Conservation (phyloP, 768 basidiomycete genomes). For the Tylopilus sp. region DNA sequence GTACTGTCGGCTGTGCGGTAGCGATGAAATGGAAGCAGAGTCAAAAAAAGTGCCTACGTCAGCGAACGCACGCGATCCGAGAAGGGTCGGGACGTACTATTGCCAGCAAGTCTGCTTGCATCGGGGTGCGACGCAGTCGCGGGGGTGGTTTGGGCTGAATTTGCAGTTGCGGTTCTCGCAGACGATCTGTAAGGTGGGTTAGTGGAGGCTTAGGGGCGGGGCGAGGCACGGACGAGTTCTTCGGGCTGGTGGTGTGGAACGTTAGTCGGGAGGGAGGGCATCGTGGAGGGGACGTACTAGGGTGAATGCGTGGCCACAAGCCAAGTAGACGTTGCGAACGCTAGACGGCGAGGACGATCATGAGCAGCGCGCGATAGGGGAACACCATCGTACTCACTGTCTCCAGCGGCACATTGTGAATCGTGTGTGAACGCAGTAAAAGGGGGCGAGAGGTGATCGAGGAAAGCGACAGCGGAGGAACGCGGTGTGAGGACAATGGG, state of each 20-base stretch:
- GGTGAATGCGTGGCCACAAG: slow-evolving; percentile 46
- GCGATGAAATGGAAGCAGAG: slow-evolving; percentile 3
- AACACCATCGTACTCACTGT: slow-evolving; percentile 39
- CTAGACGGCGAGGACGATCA: slow-evolving; percentile 19
- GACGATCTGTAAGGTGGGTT: slow-evolving; percentile 36
- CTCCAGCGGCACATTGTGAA: slow-evolving; percentile 50
- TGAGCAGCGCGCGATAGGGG: slow-evolving; percentile 1
- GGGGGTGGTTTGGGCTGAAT: slow-evolving; percentile 53
- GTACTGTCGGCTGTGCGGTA: slow-evolving; percentile 38
- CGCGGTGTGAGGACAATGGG: slow-evolving; percentile 5
- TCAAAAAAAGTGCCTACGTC: too few species aligned
- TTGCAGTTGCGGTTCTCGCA: slow-evolving; percentile 48
- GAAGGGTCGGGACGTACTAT: slow-evolving; percentile 35
- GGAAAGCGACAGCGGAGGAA: slow-evolving; percentile 4
- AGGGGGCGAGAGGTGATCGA: background rate
- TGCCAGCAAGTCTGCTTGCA: slow-evolving; percentile 49
- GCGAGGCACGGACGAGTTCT: slow-evolving; percentile 31
- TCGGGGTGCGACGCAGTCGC: slow-evolving; percentile 36
- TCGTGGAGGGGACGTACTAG: slow-evolving; percentile 31
- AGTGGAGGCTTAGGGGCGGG: background rate
- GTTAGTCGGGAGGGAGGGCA: slow-evolving; percentile 9
- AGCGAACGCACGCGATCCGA: slow-evolving; percentile 11
- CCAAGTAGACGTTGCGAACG: slow-evolving; percentile 46
- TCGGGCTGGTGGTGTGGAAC: slow-evolving; percentile 32
- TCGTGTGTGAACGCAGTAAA: background rate